Evolutionary conservation across 352 stramenopile species (phyloP), one percentile per base, ranked within the genome.

Genomic region (Peronosclerospora sorghi): DNA sequence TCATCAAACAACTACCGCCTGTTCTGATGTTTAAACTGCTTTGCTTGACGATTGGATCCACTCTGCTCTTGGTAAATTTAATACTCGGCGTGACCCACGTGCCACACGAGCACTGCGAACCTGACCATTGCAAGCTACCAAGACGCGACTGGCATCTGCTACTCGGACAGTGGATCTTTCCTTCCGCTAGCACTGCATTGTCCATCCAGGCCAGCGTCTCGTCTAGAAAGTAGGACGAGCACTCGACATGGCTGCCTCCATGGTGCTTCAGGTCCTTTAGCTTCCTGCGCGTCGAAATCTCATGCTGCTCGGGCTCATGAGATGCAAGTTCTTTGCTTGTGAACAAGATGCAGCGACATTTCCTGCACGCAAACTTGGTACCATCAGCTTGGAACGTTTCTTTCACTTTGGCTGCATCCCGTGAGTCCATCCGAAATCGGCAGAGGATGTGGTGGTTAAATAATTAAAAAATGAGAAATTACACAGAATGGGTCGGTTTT

Each of bases 81-180:
- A 89, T 83, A 10, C 73, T 85, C 35, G 76, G 76, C 36, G 76
- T 89, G 47, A 89, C 69, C 76, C 76, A 89, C 49, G 76, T 85
- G 44, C 76, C 76, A 38, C 76, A 89, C 23, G 76, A 89, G 47
- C 76, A 89, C 54, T 89, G 76, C 12, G 73, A 83, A 20, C 76
- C 76, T n/a, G 68, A 71, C 76, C 76, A 89, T 18, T 79, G 63
- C 47, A 89, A 72, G 15, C 67, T 73, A 5, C 76, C 76, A 1
- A 89, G 54, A 1, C 76, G 71, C 35, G 69, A 65, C 48, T 83
- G 71, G 56, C 76, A 89, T 47, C 84, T 89, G 18, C 37, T 37
- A 9, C 65, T 77, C 24, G 76, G 76, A 35, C 76, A 89, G 35
- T 72, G 59, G 35, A 89, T 73, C 42, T 89, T 89, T 14, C 73